phyloP scores from a whole-genome alignment of 768 basidiomycete species.

The Agaricus sinodeliciosus region DNA sequence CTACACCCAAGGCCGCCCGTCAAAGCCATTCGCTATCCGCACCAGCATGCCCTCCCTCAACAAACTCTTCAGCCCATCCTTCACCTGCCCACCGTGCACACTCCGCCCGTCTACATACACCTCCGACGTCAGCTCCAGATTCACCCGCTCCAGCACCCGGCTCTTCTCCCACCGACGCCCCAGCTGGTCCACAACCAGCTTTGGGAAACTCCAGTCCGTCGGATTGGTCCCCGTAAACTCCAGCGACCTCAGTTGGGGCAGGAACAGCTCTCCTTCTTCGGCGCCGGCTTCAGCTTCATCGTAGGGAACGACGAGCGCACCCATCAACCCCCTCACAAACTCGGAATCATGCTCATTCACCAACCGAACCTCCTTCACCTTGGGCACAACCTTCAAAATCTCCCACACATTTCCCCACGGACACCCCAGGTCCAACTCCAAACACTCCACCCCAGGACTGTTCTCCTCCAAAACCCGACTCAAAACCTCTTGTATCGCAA shows the following conservation, averaged over 20 bases:
- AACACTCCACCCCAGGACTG: constrained; percentile 1
- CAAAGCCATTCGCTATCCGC: constrained; percentile 1
- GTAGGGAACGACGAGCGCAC: not conserved
- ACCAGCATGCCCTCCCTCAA: not conserved
- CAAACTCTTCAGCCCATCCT: not conserved
- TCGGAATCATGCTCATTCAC: constrained; percentile 7
- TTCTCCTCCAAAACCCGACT: not conserved
- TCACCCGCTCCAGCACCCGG: constrained; percentile 3
- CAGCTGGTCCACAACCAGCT: constrained; percentile 2
- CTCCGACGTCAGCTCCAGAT: constrained; percentile 5
- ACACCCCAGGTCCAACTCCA: constrained; percentile 9
- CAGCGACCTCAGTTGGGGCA: constrained; percentile 1
- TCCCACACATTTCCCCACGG: constrained; percentile 5
- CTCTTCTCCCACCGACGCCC: not conserved
- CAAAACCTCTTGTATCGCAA: not conserved
- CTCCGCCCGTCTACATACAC: constrained; percentile 5
- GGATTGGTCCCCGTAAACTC: constrained; percentile 4
- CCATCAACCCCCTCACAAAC: constrained; percentile 7
- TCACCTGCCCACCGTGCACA: not conserved
- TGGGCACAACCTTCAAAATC: constrained; percentile 5
- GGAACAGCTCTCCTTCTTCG: not conserved
- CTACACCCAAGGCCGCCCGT: constrained; percentile 1
- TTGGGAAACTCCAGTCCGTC: constrained; percentile 1
- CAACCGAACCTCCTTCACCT: not conserved
- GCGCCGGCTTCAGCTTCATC: not conserved